A percentile compares a stretch with the other conserved stretches of the same genome.
These are phyloP conservation scores for Corchorus olitorius DNA, from an alignment of 345 rosid genomes.

Conservation along the genomic window DNA sequence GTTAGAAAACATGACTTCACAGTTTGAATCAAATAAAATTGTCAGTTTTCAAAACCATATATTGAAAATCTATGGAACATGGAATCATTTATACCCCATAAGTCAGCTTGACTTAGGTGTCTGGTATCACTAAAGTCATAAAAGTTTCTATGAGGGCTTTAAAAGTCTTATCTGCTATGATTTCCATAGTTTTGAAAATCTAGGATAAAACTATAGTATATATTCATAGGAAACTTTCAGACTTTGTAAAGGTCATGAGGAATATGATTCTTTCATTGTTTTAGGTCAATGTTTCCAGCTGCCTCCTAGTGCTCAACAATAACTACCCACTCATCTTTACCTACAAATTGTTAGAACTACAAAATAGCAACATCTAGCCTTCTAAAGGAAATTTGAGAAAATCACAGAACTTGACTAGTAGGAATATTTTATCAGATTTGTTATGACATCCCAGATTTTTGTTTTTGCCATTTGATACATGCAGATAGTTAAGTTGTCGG, in stretches of 20 bases:
- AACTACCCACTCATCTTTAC: not conserved
- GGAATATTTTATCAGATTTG: not conserved
- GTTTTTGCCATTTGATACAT: not conserved
- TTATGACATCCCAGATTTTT: not conserved
- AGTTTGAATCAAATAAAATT: no score
- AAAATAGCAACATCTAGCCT: not conserved
- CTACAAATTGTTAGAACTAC: not conserved
- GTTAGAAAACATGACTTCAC: no score
- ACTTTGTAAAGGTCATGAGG: not conserved
- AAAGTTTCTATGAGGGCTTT: not conserved
- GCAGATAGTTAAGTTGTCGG: not conserved
- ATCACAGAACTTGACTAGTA: not conserved
- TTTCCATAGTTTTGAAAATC: constrained; percentile 8
- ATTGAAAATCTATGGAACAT: not conserved
- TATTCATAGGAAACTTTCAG: not conserved
- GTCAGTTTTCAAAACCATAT: not conserved
- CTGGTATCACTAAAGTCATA: not conserved
- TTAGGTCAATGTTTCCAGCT: not conserved
- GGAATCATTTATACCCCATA: not conserved
- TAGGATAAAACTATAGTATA: not conserved
- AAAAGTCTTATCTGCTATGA: constrained; percentile 8
- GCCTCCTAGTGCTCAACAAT: not conserved
- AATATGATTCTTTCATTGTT: not conserved
- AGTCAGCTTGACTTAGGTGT: not conserved
- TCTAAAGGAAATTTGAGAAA: not conserved